Evolutionary conservation across 441 rosid species (phyloP).

Genomic region (Sinapis alba): DNA sequence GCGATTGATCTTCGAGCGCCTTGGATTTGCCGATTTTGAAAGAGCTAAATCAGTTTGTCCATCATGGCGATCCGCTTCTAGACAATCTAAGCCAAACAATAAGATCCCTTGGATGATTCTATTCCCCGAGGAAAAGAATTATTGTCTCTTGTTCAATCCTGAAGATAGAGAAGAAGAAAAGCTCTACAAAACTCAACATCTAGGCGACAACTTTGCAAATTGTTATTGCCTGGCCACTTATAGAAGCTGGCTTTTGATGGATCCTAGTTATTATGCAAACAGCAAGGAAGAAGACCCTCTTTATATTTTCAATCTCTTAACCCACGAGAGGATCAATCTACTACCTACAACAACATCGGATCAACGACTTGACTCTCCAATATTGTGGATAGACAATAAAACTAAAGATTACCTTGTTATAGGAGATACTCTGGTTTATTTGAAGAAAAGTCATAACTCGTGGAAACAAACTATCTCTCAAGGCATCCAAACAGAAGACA

Average conservation of each 20-base stretch:
- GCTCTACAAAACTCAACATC: neutral
- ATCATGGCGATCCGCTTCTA: neutral
- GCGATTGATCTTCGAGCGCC: neutral
- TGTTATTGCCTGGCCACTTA: neutral
- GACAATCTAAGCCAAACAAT: neutral
- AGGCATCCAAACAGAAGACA: neutral
- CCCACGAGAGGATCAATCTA: neutral
- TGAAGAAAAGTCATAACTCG: conserved; percentile 6
- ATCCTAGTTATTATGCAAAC: no score
- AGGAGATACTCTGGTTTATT: neutral
- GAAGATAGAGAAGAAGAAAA: neutral
- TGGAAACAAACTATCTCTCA: neutral
- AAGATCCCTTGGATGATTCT: neutral
- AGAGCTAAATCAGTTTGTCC: neutral
- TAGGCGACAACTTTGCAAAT: neutral
- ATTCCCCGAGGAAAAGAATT: neutral
- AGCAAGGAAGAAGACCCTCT: no score
- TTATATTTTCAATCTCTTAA: neutral
- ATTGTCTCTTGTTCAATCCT: neutral
- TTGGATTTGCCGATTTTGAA: neutral
- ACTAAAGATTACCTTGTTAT: conserved; percentile 3
- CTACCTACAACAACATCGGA: neutral
- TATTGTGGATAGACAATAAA: conserved; percentile 12
- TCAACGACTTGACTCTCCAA: neutral
- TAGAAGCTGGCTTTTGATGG: conserved; percentile 8